Evolutionary conservation across 768 basidiomycete genomes (phyloP).

Genomic region (Naganishia kalamii): DNA sequence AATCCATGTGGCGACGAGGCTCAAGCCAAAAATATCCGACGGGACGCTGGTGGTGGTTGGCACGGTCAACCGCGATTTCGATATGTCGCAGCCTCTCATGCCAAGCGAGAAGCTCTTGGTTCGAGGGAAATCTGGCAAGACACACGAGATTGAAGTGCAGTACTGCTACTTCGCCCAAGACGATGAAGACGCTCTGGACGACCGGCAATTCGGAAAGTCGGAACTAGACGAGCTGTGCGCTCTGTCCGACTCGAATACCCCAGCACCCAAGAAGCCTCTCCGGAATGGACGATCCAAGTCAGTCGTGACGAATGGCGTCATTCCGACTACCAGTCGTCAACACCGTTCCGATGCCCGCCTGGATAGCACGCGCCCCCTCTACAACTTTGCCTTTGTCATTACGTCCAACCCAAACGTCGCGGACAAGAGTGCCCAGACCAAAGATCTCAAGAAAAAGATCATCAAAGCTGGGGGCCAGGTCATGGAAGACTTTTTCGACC

Average conservation of each 20-base stretch:
- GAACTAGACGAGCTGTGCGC: not conserved
- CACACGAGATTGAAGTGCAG: not conserved
- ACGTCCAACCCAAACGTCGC: not conserved
- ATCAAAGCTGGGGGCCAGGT: not conserved
- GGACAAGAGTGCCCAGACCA: not conserved
- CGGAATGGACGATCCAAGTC: not conserved
- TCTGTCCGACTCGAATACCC: not conserved
- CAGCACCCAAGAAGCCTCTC: not conserved
- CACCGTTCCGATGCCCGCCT: not conserved
- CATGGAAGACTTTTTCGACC: not conserved
- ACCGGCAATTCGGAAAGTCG: not conserved
- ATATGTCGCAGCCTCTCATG: conserved; percentile 6
- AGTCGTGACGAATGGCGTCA: too few species aligned
- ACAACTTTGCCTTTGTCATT: conserved; percentile 11
- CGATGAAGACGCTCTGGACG: not conserved
- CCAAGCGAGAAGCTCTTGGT: not conserved
- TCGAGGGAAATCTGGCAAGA: not conserved
- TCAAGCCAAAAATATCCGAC: not conserved
- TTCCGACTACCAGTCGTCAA: not conserved
- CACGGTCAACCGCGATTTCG: not conserved
- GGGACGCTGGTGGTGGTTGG: not conserved
- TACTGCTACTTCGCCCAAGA: conserved; percentile 2
- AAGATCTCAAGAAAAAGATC: not conserved
- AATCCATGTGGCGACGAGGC: not conserved
- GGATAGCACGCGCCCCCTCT: not conserved